A percentile compares a stretch with the other conserved stretches of the same genome.
phyloP scores from a whole-genome alignment of 495 filamentous ascomycete species.

The Pyrenopolyporus hunteri region DNA sequence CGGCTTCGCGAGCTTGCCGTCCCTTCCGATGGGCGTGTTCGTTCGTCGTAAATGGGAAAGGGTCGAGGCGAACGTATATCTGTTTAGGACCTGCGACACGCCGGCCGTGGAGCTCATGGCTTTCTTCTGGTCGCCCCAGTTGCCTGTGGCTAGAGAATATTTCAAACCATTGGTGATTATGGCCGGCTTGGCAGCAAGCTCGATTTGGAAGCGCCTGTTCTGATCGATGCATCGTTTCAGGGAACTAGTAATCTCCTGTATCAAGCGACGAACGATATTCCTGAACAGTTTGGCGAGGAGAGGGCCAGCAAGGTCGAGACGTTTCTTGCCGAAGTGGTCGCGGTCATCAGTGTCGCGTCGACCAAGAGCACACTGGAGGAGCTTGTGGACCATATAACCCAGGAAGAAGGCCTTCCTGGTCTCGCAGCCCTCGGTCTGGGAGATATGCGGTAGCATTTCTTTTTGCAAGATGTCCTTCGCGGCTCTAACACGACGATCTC shows the following conservation, averaged over 20 bases:
- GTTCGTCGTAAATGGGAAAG: slow-evolving; percentile 95
- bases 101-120: slow-evolving; percentile 90
- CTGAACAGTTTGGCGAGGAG: slow-evolving; percentile 93
- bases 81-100: slow-evolving; percentile 97
- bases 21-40: slow-evolving; percentile 95
- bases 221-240: slow-evolving; percentile 90
- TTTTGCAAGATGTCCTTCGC: slow-evolving; percentile 95
- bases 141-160: slow-evolving; percentile 97
- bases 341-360: slow-evolving; percentile 93
- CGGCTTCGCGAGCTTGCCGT: slow-evolving; percentile 97
- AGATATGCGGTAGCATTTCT: slow-evolving; percentile 95
- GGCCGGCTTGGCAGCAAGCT: slow-evolving; percentile 85
- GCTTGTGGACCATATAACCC: slow-evolving; percentile 96
- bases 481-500: slow-evolving; percentile 86
- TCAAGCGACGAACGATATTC: slow-evolving; percentile 81
- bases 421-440: slow-evolving; percentile 93
- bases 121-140: slow-evolving; percentile 99
- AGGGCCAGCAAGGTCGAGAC: slow-evolving; percentile 92
- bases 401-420: slow-evolving; percentile 98
- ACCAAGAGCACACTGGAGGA: slow-evolving; percentile 89
- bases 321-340: slow-evolving; percentile 99
- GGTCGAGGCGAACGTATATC: slow-evolving; percentile 96
- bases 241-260: slow-evolving; percentile 85
- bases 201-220: slow-evolving; percentile 84
- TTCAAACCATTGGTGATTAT: slow-evolving; percentile 92